These are phyloP conservation scores for Pseudogymnoascus sp. DNA, from an alignment of 2,329 filamentous ascomycete genomes.

Conservation along the genomic window DNA sequence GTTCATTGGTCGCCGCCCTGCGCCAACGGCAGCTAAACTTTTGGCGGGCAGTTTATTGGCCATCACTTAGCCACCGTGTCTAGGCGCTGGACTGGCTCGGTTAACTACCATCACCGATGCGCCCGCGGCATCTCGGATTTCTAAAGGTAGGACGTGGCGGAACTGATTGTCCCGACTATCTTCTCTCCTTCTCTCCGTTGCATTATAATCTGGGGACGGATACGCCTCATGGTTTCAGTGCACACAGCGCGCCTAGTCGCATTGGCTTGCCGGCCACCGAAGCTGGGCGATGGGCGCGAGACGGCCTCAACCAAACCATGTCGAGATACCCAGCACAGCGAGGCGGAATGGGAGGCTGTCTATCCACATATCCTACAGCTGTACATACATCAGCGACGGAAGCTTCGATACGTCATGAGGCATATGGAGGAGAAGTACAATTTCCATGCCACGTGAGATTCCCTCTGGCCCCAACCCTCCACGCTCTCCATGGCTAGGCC, in stretches of 20 bases:
- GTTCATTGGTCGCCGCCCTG: not conserved
- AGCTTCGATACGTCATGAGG: conserved; percentile 20
- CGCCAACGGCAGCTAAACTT: not conserved
- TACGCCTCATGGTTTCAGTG: not conserved
- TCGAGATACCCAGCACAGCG: conserved; percentile 12
- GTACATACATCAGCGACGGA: conserved; percentile 21
- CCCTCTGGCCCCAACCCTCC: not conserved
- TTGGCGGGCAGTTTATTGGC: not conserved
- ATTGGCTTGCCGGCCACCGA: not conserved
- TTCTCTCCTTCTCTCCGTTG: not conserved
- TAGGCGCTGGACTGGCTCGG: not conserved
- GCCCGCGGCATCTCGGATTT: not conserved
- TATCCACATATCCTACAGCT: conserved; percentile 20
- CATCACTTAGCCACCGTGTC: not conserved
- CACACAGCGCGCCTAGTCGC: not conserved
- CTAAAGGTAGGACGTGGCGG: not conserved
- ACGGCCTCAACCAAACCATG: not conserved
- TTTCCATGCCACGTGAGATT: conserved; percentile 22
- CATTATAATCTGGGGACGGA: not conserved
- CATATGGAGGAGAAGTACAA: conserved; percentile 18
- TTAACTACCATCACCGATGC: not conserved
- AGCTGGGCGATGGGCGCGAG: not conserved
- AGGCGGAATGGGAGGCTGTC: conserved; percentile 19
- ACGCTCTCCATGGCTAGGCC: not conserved
- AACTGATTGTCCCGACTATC: not conserved